Base-by-base conservation (phyloP, 2,329 filamentous ascomycete species). In the Clarireedia monteithiana region DNA sequence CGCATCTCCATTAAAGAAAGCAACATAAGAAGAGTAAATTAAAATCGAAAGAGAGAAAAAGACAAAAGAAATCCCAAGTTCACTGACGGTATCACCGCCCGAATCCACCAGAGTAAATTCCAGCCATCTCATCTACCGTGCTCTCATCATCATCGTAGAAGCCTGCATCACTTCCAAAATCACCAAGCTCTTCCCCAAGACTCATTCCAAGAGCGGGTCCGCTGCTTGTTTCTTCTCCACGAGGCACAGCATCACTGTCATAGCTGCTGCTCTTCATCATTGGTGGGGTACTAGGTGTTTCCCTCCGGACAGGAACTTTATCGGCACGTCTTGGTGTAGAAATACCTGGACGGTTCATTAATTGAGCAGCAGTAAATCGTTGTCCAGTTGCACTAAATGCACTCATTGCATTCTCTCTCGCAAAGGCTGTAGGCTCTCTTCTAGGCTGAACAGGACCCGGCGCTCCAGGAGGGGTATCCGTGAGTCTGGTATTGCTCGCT, bases 351-450 rank as follows among this genome's bases (percentile, higher is more conserved):
- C 14, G 60, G 48, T 26, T 5, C n/a, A 26, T 48, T 30, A 45
- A 20, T 62, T 79, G 73, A 52, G 80, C 77, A 12, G 75, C 72
- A 6, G 79, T 78, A 63, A 78, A 80, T 23, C 82, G 76, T 30
- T 81, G 78, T 20, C 82, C 81, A 0, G 81, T 85, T 60, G 72
- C 80, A 12, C 76, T 73, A 63, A 85, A 85, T 1, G 83, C 82
- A 0, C 82, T 84, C 15, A 48, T 5, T n/a, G 52, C 7, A 49
- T 54, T 54, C 6, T 54, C 45, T 17, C 52, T 49, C 0, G 7
- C 52, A 3, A 54, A 54, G 4, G n/a, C 48, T 3, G 82, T 80
- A 61, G 84, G 82, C 30, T 46, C 50, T 20, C 23, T 70, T 64
- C 56, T 69, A 68, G 60, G 64, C 72, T 39, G 68, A 12, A 54